Conservation (phyloP, 2,329 filamentous ascomycete species). For the Arthrobotrys sinensis region DNA sequence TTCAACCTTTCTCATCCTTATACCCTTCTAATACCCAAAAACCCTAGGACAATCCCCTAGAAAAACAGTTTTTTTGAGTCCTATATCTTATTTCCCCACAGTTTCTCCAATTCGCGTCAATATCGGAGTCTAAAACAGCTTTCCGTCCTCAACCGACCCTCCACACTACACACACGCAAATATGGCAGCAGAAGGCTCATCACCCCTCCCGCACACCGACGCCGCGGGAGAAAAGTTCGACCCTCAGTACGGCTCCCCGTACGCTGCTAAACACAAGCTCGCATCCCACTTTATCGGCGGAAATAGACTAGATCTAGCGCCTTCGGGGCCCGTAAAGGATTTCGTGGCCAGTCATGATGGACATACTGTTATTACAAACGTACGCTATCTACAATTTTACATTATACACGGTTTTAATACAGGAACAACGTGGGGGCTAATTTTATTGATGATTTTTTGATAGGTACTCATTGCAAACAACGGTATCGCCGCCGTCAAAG, state of each 20-base stretch:
- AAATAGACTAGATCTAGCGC: conserved; percentile 85
- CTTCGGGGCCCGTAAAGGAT: conserved; percentile 91
- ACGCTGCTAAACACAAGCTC: conserved; percentile 85
- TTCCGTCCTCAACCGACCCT: conserved; percentile 42
- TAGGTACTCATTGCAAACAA: conserved; percentile 99
- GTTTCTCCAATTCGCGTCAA: conserved; percentile 25
- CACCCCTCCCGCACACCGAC: conserved; percentile 46
- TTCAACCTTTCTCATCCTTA: conserved; percentile 2
- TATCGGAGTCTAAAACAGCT: conserved; percentile 2
- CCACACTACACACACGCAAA: conserved; percentile 66
- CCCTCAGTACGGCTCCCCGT: conserved; percentile 74
- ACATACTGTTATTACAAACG: conserved; percentile 98
- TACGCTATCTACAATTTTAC: conserved; percentile 75
- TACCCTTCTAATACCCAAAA: conserved; percentile 11
- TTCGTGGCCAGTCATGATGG: conserved; percentile 91
- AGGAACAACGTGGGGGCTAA: background rate
- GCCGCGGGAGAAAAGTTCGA: conserved; percentile 42
- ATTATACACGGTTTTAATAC: background rate
- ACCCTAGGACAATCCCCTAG: conserved; percentile 2
- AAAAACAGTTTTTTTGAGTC: background rate
- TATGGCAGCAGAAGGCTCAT: conserved; percentile 64
- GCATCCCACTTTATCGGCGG: conserved; percentile 97
- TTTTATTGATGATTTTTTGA: background rate
- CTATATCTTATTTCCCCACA: conserved; percentile 13
- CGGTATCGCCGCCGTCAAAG: conserved; percentile 99